Evolutionary conservation across 106 monocot genomes (phyloP), one percentile per base, ranked within the genome.

Genomic region (Iris macrosiphon): DNA sequence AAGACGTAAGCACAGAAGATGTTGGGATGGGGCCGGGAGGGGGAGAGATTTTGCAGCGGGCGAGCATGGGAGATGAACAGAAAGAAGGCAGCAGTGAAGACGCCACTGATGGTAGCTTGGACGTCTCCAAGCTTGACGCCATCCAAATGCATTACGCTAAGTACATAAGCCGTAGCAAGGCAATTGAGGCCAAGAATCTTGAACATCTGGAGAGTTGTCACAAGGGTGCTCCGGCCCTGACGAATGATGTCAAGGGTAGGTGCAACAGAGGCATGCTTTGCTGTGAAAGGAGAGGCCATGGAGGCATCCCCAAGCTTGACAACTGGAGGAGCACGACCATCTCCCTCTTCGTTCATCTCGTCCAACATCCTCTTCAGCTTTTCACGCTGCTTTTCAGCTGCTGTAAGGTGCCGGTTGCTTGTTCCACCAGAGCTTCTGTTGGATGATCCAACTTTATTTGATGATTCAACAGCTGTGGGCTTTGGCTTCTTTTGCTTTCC

Each of bases 271-370:
- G 98, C 91, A 61, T 91, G 98, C 64, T 98, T 98, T 41, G 98
- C 98, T n/a, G 98, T 98, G 74, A 98, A 98, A 4, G 98, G 91
- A 6, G 98, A 91, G 18, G 98, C 98, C 98, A 98, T 98, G 26
- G 98, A 98, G 31, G 98, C 98, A 68, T 98, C 98, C 20, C 98
- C 98, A 16, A 98, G 91, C 67, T 98, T 98, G 33, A 98, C 98
- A 31, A 87, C 52, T 0, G 86, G 83, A 10, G 96, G 49, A 17
- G 72, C 21, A 7, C 91, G 79, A 9, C 91, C 83, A 45, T 98
- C 98, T 29, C 83, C 70, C 40, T 98, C 91, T 13, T 86, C 86
- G 10, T 98, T 91, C 83, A 98, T 80, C 63, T 98, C 98, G 24
- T 98, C 91, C 43, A 98, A 22, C 75, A 87, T 72, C 31, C 84